Conservation (phyloP, 1,139 yeast species). For the Neolecta irregularis region DNA sequence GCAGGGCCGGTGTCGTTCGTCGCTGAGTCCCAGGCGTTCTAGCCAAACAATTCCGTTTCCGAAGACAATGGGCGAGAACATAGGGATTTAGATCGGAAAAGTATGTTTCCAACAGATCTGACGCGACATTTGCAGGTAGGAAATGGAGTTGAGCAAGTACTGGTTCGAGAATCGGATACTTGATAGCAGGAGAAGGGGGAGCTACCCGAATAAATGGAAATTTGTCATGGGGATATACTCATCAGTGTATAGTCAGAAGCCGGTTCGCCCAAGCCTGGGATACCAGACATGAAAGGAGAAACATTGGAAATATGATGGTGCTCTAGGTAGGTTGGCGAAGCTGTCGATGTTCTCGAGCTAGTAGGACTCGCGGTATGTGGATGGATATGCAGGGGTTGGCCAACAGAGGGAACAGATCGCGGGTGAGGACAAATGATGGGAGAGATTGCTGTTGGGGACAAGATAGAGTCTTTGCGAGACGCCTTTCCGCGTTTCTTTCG, state of each 20-base stretch:
- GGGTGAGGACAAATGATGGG: no score
- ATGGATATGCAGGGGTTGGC: no score
- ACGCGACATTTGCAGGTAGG: slow-evolving; percentile 25
- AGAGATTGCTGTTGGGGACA: no score
- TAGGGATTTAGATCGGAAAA: slow-evolving; percentile 24
- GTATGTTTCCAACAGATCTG: slow-evolving; percentile 26
- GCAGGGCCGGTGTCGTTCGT: slow-evolving; percentile 23
- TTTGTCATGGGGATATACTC: neutral
- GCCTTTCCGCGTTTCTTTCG: no score
- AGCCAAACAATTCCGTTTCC: slow-evolving; percentile 18
- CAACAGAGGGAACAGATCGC: no score
- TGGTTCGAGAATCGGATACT: slow-evolving; percentile 21
- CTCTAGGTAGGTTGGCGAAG: slow-evolving; percentile 4
- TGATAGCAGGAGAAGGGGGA: no score
- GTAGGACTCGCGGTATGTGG: no score
- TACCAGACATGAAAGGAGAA: slow-evolving; percentile 4
- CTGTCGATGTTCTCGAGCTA: no score
- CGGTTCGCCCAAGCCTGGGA: neutral
- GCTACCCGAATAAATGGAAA: neutral
- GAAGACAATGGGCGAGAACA: slow-evolving; percentile 21
- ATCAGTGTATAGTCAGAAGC: no score
- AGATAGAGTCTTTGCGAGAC: no score
- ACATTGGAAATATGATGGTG: slow-evolving; percentile 1
- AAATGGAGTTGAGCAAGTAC: slow-evolving; percentile 18
- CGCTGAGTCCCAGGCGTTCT: slow-evolving; percentile 20